A percentile compares a stretch with the other conserved stretches of the same genome.
phyloP scores from a whole-genome alignment of 2,329 filamentous ascomycete genomes.

The Arthrobotrys conoides region DNA sequence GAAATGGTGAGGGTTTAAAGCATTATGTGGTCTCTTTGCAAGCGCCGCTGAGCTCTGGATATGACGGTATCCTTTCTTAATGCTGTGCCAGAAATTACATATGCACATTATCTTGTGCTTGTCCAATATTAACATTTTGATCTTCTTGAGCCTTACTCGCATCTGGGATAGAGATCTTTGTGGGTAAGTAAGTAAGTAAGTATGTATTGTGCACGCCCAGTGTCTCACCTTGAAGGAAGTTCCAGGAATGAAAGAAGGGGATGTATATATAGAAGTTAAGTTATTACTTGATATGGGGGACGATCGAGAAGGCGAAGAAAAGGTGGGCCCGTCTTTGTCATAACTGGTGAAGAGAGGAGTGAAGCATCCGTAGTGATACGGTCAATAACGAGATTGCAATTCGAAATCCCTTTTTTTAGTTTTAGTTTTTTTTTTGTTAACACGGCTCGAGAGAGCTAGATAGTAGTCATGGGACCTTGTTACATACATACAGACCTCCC shows the following conservation, averaged over 20 bases:
- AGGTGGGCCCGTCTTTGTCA: constrained; percentile 10
- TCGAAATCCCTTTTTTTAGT: not conserved
- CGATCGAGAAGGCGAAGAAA: constrained; percentile 12
- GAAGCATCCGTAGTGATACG: constrained; percentile 33
- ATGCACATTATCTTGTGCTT: not conserved
- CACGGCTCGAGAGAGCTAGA: constrained; percentile 6
- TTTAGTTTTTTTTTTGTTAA: constrained; percentile 41
- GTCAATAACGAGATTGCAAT: constrained; percentile 36
- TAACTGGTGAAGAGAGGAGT: constrained; percentile 19
- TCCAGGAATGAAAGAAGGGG: constrained; percentile 29
- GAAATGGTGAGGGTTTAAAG: constrained; percentile 3
- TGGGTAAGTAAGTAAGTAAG: no score
- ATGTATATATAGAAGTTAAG: constrained; percentile 29
- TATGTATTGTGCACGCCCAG: not conserved
- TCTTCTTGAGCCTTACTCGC: constrained; percentile 4
- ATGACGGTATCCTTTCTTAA: constrained; percentile 7
- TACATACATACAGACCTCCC: constrained; percentile 6
- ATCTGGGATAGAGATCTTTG: constrained; percentile 20
- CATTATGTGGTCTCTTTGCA: constrained; percentile 12
- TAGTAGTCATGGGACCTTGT: constrained; percentile 49
- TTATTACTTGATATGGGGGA: constrained; percentile 11
- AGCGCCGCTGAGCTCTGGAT: constrained; percentile 3
- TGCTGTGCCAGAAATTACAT: constrained; percentile 12
- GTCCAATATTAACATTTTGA: not conserved
- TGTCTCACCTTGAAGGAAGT: constrained; percentile 23